A percentile compares a stretch with the other conserved stretches of the same genome.
Conservation (phyloP, 805 yeast genomes). For the Myxozyma udenii region DNA sequence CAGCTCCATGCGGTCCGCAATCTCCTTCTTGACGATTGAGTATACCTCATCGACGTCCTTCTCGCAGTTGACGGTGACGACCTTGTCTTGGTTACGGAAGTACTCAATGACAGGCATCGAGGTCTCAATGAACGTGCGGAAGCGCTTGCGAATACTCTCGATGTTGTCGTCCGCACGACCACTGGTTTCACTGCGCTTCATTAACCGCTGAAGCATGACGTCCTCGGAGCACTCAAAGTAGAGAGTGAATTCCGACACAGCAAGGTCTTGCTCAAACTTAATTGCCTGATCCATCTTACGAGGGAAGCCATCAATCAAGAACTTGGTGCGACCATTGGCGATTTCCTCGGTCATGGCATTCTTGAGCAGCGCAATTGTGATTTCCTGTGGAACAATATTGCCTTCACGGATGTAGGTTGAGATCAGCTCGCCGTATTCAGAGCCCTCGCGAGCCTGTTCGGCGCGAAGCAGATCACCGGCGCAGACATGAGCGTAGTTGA, state of each 20-base stretch:
- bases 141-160: constrained; percentile 86
- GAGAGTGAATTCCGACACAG: constrained; percentile 41
- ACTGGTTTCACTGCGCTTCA: constrained; percentile 90
- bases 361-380: constrained; percentile 77
- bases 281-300: constrained; percentile 97
- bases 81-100: constrained; percentile 54
- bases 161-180: constrained; percentile 93
- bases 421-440: constrained; percentile 81
- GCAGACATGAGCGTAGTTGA: constrained; percentile 78
- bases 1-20: constrained; percentile 42
- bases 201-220: constrained; percentile 80
- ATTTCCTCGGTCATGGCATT: constrained; percentile 62
- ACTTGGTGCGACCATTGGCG: constrained; percentile 47
- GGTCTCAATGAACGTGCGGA: constrained; percentile 79
- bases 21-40: constrained; percentile 60
- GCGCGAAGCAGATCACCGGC: constrained; percentile 97
- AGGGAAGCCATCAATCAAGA: constrained; percentile 94
- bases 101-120: constrained; percentile 91
- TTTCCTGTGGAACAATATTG: constrained; percentile 84
- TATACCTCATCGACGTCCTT: constrained; percentile 75
- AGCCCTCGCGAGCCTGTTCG: constrained; percentile 79
- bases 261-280: constrained; percentile 74
- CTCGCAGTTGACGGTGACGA: constrained; percentile 75
- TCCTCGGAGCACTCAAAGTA: constrained; percentile 60
- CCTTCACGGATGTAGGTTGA: constrained; percentile 84